Evolutionary conservation across 2,329 filamentous ascomycete species (phyloP).

Genomic region (Cladophialophora psammophila): DNA sequence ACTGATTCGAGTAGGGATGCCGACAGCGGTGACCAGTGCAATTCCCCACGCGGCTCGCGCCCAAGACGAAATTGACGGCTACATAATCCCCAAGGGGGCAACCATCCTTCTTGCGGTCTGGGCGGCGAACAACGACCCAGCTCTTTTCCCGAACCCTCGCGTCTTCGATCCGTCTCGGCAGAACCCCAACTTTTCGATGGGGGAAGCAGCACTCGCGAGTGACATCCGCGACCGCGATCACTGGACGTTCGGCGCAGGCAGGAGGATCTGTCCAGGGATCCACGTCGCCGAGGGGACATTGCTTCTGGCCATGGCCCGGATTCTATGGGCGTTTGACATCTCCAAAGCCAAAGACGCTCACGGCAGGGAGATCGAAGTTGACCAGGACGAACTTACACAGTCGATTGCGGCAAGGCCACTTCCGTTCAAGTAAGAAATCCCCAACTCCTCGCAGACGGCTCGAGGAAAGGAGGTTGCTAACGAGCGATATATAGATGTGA

Average conservation of each 20-base stretch:
- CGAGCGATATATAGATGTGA: constrained; percentile 3
- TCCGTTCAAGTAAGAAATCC: constrained; percentile 13
- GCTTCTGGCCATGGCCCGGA: constrained; percentile 54
- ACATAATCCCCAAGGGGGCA: constrained; percentile 37
- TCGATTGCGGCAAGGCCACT: constrained; percentile 46
- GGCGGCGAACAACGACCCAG: constrained; percentile 43
- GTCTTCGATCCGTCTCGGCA: constrained; percentile 45
- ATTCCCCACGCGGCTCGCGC: constrained; percentile 36
- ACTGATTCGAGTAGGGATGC: constrained; percentile 46
- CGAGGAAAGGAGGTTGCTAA: neutral
- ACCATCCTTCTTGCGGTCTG: constrained; percentile 38
- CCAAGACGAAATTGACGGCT: constrained; percentile 37
- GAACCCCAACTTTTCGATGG: constrained; percentile 43
- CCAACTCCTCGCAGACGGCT: neutral
- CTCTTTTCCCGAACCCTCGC: constrained; percentile 42
- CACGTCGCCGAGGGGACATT: constrained; percentile 63
- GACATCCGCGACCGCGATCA: constrained; percentile 37
- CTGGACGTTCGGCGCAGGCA: constrained; percentile 49
- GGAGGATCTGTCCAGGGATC: constrained; percentile 55
- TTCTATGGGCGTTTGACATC: constrained; percentile 58
- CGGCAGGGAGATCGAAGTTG: constrained; percentile 48
- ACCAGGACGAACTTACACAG: constrained; percentile 51
- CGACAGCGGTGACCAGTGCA: constrained; percentile 41
- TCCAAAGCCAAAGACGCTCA: constrained; percentile 18
- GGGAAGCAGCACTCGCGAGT: constrained; percentile 38